phyloP scores from a whole-genome alignment of 495 filamentous ascomycete genomes.

The Podospora conica region DNA sequence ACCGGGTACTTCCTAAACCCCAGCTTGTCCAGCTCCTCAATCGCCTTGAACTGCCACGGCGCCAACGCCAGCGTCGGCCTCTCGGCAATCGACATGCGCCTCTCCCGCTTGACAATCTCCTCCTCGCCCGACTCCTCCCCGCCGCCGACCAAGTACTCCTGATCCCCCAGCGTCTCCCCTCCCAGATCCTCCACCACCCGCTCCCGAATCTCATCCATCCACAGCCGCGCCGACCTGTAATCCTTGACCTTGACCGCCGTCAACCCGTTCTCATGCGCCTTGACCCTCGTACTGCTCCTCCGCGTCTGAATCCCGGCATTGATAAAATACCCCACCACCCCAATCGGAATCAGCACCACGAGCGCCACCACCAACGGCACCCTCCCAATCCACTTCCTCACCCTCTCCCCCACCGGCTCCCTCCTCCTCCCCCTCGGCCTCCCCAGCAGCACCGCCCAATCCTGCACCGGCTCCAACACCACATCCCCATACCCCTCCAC shows the following conservation, averaged over 20 bases:
- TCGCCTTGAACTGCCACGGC: conserved; percentile 74
- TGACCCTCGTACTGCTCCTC: conserved; percentile 65
- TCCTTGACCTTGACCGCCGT: conserved; percentile 53
- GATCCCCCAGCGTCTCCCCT: neutral
- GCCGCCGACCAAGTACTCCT: conserved; percentile 21
- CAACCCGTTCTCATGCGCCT: conserved; percentile 65
- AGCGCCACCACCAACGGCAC: conserved; percentile 59
- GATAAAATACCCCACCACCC: conserved; percentile 59
- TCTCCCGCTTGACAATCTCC: conserved; percentile 31
- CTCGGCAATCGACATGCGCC: conserved; percentile 29
- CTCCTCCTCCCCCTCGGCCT: conserved; percentile 24
- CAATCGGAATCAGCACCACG: conserved; percentile 61
- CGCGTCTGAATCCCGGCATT: conserved; percentile 70
- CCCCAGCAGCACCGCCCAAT: conserved; percentile 39
- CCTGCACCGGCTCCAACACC: conserved; percentile 60
- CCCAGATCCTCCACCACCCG: conserved; percentile 56
- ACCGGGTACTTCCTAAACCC: conserved; percentile 79
- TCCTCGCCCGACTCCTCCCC: conserved; percentile 14
- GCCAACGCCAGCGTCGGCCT: conserved; percentile 70
- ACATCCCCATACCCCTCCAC: conserved; percentile 66
- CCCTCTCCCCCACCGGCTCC: conserved; percentile 22
- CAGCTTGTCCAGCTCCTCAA: conserved; percentile 66
- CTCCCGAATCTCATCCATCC: conserved; percentile 61
- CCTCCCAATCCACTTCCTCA: conserved; percentile 27
- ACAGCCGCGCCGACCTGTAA: conserved; percentile 67